Evolutionary conservation across 1,284 basidiomycete genomes (phyloP).

Genomic region (Meripilus lineatus): DNA sequence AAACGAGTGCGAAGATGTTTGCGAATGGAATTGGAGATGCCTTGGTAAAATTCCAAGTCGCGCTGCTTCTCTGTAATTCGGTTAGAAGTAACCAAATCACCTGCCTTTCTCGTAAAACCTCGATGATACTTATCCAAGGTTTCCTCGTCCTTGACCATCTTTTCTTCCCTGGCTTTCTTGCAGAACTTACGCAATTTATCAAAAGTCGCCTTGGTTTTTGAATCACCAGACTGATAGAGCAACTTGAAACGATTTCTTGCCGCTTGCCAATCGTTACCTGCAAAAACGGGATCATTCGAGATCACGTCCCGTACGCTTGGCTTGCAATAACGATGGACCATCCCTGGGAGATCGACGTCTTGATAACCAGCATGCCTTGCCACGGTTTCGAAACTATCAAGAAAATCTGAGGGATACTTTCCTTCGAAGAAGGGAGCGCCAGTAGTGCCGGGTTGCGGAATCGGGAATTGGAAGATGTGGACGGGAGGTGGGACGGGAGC

Average conservation of each 20-base stretch:
- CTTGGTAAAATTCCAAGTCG: neutral
- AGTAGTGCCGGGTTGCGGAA: neutral
- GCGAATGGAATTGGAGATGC: neutral
- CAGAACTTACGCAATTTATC: neutral
- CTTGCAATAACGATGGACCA: conserved; percentile 2
- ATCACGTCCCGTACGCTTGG: neutral
- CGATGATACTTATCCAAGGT: conserved; percentile 1
- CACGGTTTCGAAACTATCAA: conserved; percentile 1
- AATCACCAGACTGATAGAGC: neutral
- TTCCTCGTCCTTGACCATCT: neutral
- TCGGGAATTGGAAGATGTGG: no score
- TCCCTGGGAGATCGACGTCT: neutral
- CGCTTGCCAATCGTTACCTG: conserved; percentile 1
- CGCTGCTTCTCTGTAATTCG: neutral
- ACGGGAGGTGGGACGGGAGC: no score
- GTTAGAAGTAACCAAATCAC: neutral
- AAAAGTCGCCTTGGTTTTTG: neutral
- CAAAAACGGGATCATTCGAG: neutral
- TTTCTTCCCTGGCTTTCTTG: neutral
- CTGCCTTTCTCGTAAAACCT: neutral
- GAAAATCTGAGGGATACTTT: neutral
- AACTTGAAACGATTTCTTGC: neutral
- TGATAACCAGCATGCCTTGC: neutral
- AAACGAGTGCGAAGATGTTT: neutral
- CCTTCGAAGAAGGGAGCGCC: conserved; percentile 3